A percentile compares a stretch with the other conserved stretches of the same genome.
Evolutionary conservation across 192 early-diverging fungal species (phyloP).

Genomic region (Dimargaris cristalligena): DNA sequence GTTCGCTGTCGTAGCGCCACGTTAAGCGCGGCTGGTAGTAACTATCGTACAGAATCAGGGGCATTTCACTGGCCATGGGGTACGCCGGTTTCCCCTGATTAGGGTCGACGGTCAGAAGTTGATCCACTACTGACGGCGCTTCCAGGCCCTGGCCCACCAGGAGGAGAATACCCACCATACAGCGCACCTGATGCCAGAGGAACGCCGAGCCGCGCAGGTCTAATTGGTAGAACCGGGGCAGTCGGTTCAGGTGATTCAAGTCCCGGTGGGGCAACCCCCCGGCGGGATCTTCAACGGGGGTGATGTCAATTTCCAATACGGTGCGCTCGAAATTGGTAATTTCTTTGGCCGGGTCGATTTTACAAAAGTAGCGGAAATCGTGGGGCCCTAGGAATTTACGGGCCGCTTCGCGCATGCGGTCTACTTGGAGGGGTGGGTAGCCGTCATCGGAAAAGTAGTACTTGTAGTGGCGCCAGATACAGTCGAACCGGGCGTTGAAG

Average conservation of each 20-base stretch:
- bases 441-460: conserved; percentile 65
- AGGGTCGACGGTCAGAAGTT: conserved; percentile 45
- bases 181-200: conserved; percentile 95
- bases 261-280: background rate
- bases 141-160: conserved; percentile 71
- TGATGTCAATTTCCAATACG: conserved; percentile 44
- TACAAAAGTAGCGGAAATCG: conserved; percentile 94
- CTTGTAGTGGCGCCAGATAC: conserved; percentile 67
- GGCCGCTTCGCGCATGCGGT: conserved; percentile 57
- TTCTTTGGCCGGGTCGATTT: conserved; percentile 75
- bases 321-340: conserved; percentile 60
- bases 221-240: conserved; percentile 41
- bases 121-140: conserved; percentile 42
- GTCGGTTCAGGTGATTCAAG: conserved; percentile 15
- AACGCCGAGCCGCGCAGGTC: conserved; percentile 77
- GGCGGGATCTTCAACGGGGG: conserved; percentile 17
- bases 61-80: conserved; percentile 78
- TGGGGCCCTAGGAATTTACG: conserved; percentile 55
- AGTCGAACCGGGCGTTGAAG: conserved; percentile 82
- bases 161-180: conserved; percentile 84
- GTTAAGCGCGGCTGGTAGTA: background rate
- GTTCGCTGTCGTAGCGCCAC: background rate
- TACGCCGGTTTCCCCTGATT: conserved; percentile 68
- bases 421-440: conserved; percentile 41
- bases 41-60: conserved; percentile 80